A percentile compares a stretch with the other conserved stretches of the same genome.
Evolutionary conservation across 2,329 filamentous ascomycete species (phyloP).

Genomic region (Truncatella angustata): DNA sequence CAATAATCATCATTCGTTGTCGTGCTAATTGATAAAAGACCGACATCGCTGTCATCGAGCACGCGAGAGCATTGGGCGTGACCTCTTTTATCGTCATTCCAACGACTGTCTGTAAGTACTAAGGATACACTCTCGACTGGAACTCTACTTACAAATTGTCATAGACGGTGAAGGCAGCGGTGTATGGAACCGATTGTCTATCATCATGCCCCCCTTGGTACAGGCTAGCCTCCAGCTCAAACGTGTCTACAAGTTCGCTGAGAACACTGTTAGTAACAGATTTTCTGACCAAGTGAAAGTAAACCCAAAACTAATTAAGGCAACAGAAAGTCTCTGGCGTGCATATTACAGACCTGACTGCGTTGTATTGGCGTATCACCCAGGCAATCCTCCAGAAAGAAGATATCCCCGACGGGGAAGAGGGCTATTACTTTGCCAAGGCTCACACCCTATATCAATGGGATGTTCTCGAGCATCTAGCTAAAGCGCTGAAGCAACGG

Average conservation of each 20-base stretch:
- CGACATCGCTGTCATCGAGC: constrained; percentile 26
- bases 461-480: constrained; percentile 27
- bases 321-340: constrained; percentile 21
- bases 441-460: constrained; percentile 28
- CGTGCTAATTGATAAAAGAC: constrained; percentile 21
- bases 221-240: constrained; percentile 27
- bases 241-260: constrained; percentile 31
- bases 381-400: constrained; percentile 27
- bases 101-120: constrained; percentile 27
- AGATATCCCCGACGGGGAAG: constrained; percentile 23
- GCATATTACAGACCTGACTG: constrained; percentile 31
- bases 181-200: constrained; percentile 30
- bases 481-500: constrained; percentile 22
- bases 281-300: too few relatives aligned
- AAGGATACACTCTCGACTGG: neutral
- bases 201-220: constrained; percentile 28
- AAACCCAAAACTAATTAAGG: neutral
- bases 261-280: constrained; percentile 25
- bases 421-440: constrained; percentile 33
- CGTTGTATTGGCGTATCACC: constrained; percentile 27
- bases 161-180: constrained; percentile 34
- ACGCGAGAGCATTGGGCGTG: constrained; percentile 25
- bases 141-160: neutral
- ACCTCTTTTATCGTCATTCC: constrained; percentile 27
- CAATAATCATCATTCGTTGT: too few relatives aligned